phyloP scores from a whole-genome alignment of 768 basidiomycete species.

The Tephrocybe sp. region DNA sequence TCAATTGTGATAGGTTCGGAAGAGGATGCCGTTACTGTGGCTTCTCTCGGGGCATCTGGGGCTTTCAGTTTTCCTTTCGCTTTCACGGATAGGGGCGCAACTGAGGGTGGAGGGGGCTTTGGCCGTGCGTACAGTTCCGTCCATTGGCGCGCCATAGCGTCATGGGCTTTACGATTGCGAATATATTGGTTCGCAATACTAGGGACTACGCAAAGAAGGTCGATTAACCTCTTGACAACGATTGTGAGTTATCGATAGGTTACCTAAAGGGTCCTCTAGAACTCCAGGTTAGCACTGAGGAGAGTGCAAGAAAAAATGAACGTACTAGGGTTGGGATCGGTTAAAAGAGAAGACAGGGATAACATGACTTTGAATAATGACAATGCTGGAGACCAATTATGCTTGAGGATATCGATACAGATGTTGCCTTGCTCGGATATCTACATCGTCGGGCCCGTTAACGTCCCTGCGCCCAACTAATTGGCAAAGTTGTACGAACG shows the following conservation, averaged over 20 bases:
- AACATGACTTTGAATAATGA: conserved; percentile 95
- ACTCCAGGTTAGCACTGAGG: conserved; percentile 9
- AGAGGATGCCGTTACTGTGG: conserved; percentile 9
- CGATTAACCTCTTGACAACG: not conserved
- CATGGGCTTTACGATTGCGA: conserved; percentile 68
- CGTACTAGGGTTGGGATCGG: conserved; percentile 92
- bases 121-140: conserved; percentile 62
- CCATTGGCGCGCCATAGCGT: conserved; percentile 78
- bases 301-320: conserved; percentile 12
- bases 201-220: conserved; percentile 46
- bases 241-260: conserved; percentile 11
- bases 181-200: conserved; percentile 70
- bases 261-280: conserved; percentile 72
- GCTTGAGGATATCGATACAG: conserved; percentile 90
- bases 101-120: conserved; percentile 21
- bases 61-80: conserved; percentile 38
- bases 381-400: conserved; percentile 92
- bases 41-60: conserved; percentile 16
- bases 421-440: conserved; percentile 77
- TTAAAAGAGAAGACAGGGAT: conserved; percentile 88
- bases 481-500: conserved; percentile 28
- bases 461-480: not conserved
- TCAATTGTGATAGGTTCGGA: conserved; percentile 24
- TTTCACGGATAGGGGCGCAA: conserved; percentile 20
- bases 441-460: conserved; percentile 22